Evolutionary conservation across 768 basidiomycete genomes (phyloP), one percentile per base, ranked within the genome.

Genomic region (Clavaria fumosa): DNA sequence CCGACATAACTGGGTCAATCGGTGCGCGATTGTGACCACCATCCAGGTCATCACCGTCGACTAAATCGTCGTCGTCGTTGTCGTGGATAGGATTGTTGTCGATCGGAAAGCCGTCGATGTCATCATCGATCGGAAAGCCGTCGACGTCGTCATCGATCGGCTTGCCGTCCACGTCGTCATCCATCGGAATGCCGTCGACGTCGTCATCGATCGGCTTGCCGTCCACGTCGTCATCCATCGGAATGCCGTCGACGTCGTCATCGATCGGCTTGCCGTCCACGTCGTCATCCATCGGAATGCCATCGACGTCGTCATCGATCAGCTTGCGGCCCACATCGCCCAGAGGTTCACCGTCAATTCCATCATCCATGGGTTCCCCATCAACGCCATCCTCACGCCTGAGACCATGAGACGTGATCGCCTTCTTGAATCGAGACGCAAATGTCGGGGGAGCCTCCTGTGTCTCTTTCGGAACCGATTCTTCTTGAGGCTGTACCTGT

Each of bases 341-440:
- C 27, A 64, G 57, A 15, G 59, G 60, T 34, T 61, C 61, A 1
- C 55, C 64, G 57, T 69, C 47, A 4, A 45, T 38, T 42, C 47
- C 62, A 42, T 47, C 62, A 38, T 41, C 39, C 37, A 60, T 61
- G 23, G 54, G 55, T 26, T 58, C 57, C 7, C 53, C 61, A 55
- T 62, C 18, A 55, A 49, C 40, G 17, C 45, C 44, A 22, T 34
- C 39, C 12, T 22, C 35, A 52, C 33, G 54, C 46, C 22, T 62
- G 34, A 62, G 64, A 26, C 61, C 61, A 42, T 57, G 57, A 2
- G 59, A 56, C 30, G 58, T 56, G 2, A 53, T 61, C 34, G 61
- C 66, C 11, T 58, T 60, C 54, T 80, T 88, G 66, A 89, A 89
- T 26, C 72, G 70, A 17, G 75, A 75, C 3, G 67, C 51, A 40